Evolutionary conservation across 306 rosid genomes (phyloP).

Genomic region (Luffa aegyptiaca): DNA sequence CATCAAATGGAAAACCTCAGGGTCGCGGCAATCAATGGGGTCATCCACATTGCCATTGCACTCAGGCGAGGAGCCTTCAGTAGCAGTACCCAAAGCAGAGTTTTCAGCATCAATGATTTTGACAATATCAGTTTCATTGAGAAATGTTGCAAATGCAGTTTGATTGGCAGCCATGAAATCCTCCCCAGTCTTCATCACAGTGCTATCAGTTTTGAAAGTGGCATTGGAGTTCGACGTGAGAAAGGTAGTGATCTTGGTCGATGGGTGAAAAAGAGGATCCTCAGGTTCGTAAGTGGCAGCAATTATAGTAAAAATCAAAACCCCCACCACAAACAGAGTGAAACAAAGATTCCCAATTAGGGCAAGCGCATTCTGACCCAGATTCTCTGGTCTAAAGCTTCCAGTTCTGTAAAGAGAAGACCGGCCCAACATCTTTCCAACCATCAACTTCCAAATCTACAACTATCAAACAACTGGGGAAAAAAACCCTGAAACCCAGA

Average conservation of each 20-base stretch:
- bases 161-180: slow-evolving; percentile 88
- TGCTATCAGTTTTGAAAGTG: slow-evolving; percentile 76
- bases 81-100: neutral
- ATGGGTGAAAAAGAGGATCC: slow-evolving; percentile 92
- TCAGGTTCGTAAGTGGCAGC: slow-evolving; percentile 98
- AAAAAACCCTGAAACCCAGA: slow-evolving; percentile 32
- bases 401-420: slow-evolving; percentile 48
- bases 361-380: slow-evolving; percentile 76
- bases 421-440: slow-evolving; percentile 40
- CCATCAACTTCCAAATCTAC: slow-evolving; percentile 15
- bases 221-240: slow-evolving; percentile 92
- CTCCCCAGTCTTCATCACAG: slow-evolving; percentile 84
- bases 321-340: slow-evolving; percentile 77
- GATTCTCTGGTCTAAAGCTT: slow-evolving; percentile 71
- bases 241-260: slow-evolving; percentile 77
- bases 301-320: slow-evolving; percentile 72
- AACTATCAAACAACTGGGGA: slow-evolving; percentile 1
- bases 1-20: slow-evolving; percentile 91
- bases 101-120: slow-evolving; percentile 18
- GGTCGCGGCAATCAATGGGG: slow-evolving; percentile 75
- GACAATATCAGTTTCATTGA: slow-evolving; percentile 57
- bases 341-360: slow-evolving; percentile 86
- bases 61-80: slow-evolving; percentile 14
- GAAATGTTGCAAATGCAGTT: slow-evolving; percentile 45
- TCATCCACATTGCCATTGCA: slow-evolving; percentile 39